phyloP scores from a whole-genome alignment of 192 early-diverging fungal species.

The Chytriomyces confervae region DNA sequence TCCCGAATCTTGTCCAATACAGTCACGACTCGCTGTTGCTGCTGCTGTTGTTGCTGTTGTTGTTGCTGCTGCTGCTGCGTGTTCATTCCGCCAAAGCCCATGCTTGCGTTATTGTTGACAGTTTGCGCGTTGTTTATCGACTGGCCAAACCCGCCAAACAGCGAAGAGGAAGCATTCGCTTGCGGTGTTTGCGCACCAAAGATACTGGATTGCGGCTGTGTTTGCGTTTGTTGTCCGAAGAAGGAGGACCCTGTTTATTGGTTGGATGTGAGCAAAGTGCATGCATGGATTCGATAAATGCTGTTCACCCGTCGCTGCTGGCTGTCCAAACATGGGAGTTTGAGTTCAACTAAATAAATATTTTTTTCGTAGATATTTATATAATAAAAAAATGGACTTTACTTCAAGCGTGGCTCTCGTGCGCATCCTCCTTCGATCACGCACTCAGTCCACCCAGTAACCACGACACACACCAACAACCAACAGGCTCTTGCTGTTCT shows the following conservation, averaged over 20 bases:
- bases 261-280: background rate
- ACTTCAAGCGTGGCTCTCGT: too few relatives aligned
- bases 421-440: too few relatives aligned
- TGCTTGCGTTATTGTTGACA: background rate
- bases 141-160: constrained; percentile 38
- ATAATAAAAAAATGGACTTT: too few relatives aligned
- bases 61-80: constrained; percentile 26
- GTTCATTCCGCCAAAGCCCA: constrained; percentile 9
- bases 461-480: too few relatives aligned
- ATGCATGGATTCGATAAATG: too few relatives aligned
- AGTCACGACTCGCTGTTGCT: constrained; percentile 43
- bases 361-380: too few relatives aligned
- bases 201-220: background rate
- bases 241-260: background rate
- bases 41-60: constrained; percentile 44
- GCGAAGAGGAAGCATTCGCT: too few relatives aligned
- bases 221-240: background rate
- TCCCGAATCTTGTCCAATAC: constrained; percentile 65
- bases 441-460: too few relatives aligned
- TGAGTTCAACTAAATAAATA: too few relatives aligned
- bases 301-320: too few relatives aligned
- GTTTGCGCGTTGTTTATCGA: background rate
- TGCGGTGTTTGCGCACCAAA: background rate
- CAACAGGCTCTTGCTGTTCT: too few relatives aligned
- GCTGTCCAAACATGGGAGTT: too few relatives aligned